Evolutionary conservation across 805 yeast species (phyloP).

Genomic region (Candida broadrunensis): DNA sequence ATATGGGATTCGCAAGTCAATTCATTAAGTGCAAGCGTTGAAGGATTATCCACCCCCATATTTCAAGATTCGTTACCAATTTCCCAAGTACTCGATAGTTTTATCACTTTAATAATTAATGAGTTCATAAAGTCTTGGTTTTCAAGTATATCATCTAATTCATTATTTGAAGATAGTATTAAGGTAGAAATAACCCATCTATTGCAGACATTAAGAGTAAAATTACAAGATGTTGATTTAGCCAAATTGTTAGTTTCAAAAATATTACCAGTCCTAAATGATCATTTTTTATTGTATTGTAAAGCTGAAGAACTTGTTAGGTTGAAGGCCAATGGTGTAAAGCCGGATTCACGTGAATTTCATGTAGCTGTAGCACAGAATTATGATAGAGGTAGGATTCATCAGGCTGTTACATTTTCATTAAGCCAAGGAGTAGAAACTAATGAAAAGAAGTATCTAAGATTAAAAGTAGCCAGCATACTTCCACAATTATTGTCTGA

Average conservation of each 20-base stretch:
- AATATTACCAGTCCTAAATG: conserved; percentile 62
- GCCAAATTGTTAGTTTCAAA: conserved; percentile 56
- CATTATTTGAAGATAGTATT: conserved; percentile 36
- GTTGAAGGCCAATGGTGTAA: conserved; percentile 16
- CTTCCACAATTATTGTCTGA: conserved; percentile 50
- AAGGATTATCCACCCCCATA: conserved; percentile 20
- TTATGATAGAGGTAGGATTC: conserved; percentile 53
- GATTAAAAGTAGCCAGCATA: conserved; percentile 37
- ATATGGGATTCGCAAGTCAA: conserved; percentile 14
- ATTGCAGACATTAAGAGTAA: conserved; percentile 36
- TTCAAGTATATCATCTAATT: conserved; percentile 33
- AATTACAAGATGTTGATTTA: conserved; percentile 47
- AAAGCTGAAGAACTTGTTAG: conserved; percentile 35
- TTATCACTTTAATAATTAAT: conserved; percentile 46
- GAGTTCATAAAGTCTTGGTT: conserved; percentile 63
- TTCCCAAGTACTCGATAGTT: conserved; percentile 49
- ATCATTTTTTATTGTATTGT: conserved; percentile 56
- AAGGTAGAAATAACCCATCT: conserved; percentile 42
- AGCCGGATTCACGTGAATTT: conserved; percentile 25
- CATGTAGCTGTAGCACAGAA: conserved; percentile 41
- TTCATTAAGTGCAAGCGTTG: conserved; percentile 18
- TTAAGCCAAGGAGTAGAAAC: conserved; percentile 13
- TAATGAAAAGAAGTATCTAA: conserved; percentile 50
- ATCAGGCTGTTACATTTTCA: conserved; percentile 49
- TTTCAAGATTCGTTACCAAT: conserved; percentile 50